Conservation (phyloP, 208 protist species). For the Angomonas ambiguus region DNA sequence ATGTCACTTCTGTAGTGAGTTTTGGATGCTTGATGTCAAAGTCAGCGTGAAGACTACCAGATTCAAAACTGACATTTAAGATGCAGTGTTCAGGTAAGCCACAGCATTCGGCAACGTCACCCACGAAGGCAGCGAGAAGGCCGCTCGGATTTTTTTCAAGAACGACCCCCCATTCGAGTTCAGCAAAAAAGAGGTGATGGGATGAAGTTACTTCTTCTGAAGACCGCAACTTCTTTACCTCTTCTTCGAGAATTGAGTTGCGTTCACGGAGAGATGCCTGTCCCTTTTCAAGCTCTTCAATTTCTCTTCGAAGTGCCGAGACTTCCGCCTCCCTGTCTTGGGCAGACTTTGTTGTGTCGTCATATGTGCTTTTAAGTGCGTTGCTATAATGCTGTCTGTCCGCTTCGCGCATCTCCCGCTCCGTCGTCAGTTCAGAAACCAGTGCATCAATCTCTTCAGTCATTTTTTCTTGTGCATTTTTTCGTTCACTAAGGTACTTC, state of each 20-base stretch:
- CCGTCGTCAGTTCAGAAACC: background rate
- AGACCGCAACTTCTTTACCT: background rate
- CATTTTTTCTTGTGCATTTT: background rate
- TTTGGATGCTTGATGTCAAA: background rate
- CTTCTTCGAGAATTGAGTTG: background rate
- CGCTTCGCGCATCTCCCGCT: background rate
- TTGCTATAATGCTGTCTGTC: background rate
- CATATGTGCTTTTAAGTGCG: background rate
- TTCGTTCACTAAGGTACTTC: background rate
- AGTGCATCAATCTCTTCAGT: background rate
- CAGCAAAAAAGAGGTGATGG: background rate
- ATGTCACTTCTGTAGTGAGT: background rate
- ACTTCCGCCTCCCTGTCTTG: background rate
- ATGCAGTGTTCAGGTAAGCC: background rate
- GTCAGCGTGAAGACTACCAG: background rate
- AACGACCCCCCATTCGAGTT: background rate
- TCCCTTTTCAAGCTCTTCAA: background rate
- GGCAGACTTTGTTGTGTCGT: background rate
- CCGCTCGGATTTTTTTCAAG: background rate
- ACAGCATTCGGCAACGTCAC: background rate
- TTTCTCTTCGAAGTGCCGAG: background rate
- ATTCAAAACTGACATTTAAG: background rate
- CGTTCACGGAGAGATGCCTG: too few species aligned
- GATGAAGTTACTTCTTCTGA: background rate
- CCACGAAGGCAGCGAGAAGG: background rate